Percentiles rank a stretch among this genome's conserved stretches.
These are phyloP conservation scores for Dovyalis caffra DNA, from an alignment of 345 rosid genomes.

Conservation along the genomic window DNA sequence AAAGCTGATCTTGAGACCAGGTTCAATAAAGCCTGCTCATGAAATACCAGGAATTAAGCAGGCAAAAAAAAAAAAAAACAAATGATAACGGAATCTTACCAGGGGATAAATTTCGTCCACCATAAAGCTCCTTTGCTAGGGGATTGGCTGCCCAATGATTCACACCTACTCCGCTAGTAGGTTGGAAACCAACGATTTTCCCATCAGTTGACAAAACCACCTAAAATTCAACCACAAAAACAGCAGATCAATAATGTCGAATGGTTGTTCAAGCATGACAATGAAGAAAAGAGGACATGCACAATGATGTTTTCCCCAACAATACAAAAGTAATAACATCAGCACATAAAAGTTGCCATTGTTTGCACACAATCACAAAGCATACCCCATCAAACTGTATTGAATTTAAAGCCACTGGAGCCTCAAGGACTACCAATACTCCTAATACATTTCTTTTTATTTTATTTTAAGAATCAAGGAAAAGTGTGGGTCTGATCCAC, in stretches of 20 bases:
- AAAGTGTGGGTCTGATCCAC: not conserved
- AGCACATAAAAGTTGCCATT: too few relatives aligned
- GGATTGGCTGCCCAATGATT: conserved; percentile 81
- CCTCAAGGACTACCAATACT: too few relatives aligned
- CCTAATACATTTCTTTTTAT: too few relatives aligned
- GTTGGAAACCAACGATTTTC: conserved; percentile 73
- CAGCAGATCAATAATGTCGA: conserved; percentile 2
- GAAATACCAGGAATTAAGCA: not conserved
- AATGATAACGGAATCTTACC: conserved; percentile 40
- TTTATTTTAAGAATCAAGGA: too few relatives aligned
- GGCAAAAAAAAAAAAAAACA: not conserved
- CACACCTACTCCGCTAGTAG: conserved; percentile 65
- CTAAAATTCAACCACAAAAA: conserved; percentile 33
- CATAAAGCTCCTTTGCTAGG: conserved; percentile 65
- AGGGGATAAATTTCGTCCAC: conserved; percentile 55
- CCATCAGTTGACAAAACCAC: conserved; percentile 66
- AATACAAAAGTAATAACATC: not conserved
- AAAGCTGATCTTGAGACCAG: conserved; percentile 40
- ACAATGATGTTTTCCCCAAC: not conserved
- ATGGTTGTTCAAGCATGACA: not conserved
- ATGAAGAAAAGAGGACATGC: not conserved
- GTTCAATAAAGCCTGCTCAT: conserved; percentile 64
- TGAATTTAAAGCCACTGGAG: too few relatives aligned
- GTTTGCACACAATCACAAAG: too few relatives aligned
- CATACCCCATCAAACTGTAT: too few relatives aligned